Evolutionary conservation across 2,329 filamentous ascomycete genomes (phyloP), one percentile per base, ranked within the genome.

Genomic region (Fusarium nematophilum): DNA sequence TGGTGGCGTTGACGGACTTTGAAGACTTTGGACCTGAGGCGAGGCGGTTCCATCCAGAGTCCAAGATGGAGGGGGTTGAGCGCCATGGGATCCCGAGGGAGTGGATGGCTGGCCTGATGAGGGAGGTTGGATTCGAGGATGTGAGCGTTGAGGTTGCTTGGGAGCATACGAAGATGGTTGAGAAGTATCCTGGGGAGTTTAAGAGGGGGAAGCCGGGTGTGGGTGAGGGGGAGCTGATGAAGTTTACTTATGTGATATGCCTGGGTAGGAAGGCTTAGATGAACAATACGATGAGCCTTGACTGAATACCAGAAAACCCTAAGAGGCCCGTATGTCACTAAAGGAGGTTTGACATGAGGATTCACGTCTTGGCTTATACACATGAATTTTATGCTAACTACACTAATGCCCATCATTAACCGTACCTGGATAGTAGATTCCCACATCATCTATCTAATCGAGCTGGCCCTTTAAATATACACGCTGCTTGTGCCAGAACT

Each of bases 1-100:
- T 70, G 45, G 73, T 85, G 1, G 81, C 81, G 2, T 69, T 86
- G 61, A 86, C 83, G 2, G 84, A 86, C 64, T 87, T 82, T 66
- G 83, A 86, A 65, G 79, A 86, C 59, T 82, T 81, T 66, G 84
- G 84, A 0, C 78, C 78, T 0, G 79, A 80, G 36, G 81, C 83
- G 2, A 73, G 78, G 26, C 71, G 70, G 40, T 86, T 86, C 62
- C 84, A 87, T 69, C 79, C 83, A 0, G 72, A 77, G 62, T 65
- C 65, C 17, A 84, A 83, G 69, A 79, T 85, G 76, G 75, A 75
- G 0, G 83, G 82, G 2, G 83, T 86, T 2, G 81, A 84, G 70
- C 70, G 81, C 43, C 82, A 86, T 67, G 84, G 84, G 2, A 79
- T 86, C 30, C 67, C 72, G 21, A 70, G 72, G 25, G 64, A 59